These are phyloP conservation scores for Diplodia scrobiculata DNA, from an alignment of 2,329 filamentous ascomycete genomes.

Conservation along the genomic window DNA sequence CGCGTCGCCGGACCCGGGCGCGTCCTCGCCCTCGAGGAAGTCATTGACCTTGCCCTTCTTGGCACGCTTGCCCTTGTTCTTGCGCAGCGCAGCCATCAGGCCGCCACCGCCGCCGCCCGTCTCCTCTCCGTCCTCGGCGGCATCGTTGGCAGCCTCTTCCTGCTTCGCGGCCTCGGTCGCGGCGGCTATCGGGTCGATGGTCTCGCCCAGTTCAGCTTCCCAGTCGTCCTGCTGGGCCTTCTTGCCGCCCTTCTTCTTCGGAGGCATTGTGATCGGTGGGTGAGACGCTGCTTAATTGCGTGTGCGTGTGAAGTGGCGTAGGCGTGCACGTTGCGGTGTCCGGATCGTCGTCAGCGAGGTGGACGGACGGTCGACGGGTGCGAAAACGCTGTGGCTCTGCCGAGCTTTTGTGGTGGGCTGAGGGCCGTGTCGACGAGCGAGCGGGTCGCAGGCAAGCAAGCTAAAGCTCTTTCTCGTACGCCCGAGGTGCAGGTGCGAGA, in stretches of 20 bases:
- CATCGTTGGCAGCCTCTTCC: constrained; percentile 47
- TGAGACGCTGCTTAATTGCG: background rate
- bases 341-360: background rate
- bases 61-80: constrained; percentile 66
- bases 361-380: constrained; percentile 4
- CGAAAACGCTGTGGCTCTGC: constrained; percentile 9
- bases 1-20: constrained; percentile 47
- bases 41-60: constrained; percentile 86
- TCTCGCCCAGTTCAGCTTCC: constrained; percentile 89
- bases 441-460: constrained; percentile 2
- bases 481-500: background rate
- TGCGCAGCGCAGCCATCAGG: constrained; percentile 54
- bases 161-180: constrained; percentile 39
- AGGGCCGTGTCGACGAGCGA: background rate
- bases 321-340: background rate
- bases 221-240: constrained; percentile 83
- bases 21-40: constrained; percentile 68
- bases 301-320: background rate
- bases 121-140: constrained; percentile 52
- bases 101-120: constrained; percentile 53
- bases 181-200: constrained; percentile 63
- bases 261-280: constrained; percentile 66
- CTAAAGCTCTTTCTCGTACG: constrained; percentile 15
- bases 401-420: constrained; percentile 4
- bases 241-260: constrained; percentile 94